phyloP scores from a whole-genome alignment of 805 yeast species.

The Candida chilensis region DNA sequence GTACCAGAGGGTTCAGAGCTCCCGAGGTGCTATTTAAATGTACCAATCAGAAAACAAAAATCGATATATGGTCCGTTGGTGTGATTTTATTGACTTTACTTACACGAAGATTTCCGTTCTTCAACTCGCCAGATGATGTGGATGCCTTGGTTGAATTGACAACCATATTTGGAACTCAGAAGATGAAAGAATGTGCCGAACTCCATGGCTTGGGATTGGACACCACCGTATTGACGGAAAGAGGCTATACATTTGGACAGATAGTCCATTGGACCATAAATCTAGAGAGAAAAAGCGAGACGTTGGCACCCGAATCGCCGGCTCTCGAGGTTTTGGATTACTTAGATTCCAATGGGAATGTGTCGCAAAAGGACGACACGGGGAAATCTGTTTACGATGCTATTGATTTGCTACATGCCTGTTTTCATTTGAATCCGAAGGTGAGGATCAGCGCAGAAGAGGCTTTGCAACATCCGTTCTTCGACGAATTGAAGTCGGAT shows the following conservation, averaged over 20 bases:
- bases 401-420: conserved; percentile 45
- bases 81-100: conserved; percentile 75
- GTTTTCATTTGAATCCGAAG: conserved; percentile 49
- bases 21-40: conserved; percentile 90
- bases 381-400: conserved; percentile 33
- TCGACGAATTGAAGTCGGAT: conserved; percentile 35
- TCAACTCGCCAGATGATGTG: conserved; percentile 87
- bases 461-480: conserved; percentile 49
- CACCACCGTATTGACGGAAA: conserved; percentile 43
- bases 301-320: conserved; percentile 66
- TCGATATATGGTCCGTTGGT: conserved; percentile 92
- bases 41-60: conserved; percentile 68
- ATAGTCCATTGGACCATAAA: conserved; percentile 32
- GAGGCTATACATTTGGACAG: conserved; percentile 25
- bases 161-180: conserved; percentile 65
- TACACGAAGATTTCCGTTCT: conserved; percentile 80
- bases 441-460: conserved; percentile 51
- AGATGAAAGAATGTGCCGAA: conserved; percentile 68
- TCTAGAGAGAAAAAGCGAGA: conserved; percentile 43
- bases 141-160: conserved; percentile 87
- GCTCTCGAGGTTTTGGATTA: conserved; percentile 53
- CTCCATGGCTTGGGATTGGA: conserved; percentile 88
- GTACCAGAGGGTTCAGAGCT: conserved; percentile 91
- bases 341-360: conserved; percentile 29
- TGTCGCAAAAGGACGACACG: conserved; percentile 17